phyloP scores from a whole-genome alignment of 2,329 filamentous ascomycete species.

The Intubia oerlemansii region DNA sequence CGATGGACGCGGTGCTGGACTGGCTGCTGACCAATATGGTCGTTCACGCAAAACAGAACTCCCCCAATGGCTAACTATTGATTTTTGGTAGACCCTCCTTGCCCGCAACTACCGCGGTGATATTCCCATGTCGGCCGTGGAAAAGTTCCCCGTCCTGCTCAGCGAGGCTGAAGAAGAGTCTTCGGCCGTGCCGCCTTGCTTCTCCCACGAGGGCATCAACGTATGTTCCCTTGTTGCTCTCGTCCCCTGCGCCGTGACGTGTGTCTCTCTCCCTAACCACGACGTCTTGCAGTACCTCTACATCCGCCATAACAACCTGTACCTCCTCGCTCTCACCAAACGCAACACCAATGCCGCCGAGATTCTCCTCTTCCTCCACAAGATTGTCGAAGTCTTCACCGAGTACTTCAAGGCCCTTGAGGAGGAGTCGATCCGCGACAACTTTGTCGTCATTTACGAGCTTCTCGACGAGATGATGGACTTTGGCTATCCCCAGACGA shows the following conservation, averaged over 20 bases:
- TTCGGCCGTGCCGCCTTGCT: slow-evolving; percentile 89
- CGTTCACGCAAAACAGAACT: too few relatives aligned
- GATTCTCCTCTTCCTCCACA: slow-evolving; percentile 93
- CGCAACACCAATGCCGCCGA: slow-evolving; percentile 98
- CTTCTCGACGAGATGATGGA: slow-evolving; percentile 99
- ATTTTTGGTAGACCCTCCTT: slow-evolving; percentile 57
- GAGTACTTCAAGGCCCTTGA: slow-evolving; percentile 99
- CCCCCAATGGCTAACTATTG: neutral
- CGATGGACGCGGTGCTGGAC: too few relatives aligned
- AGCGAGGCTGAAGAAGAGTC: slow-evolving; percentile 99
- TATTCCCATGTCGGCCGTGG: slow-evolving; percentile 96
- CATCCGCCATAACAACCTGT: slow-evolving; percentile 97
- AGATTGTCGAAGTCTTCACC: slow-evolving; percentile 95
- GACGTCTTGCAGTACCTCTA: too few relatives aligned
- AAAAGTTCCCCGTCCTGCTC: slow-evolving; percentile 89
- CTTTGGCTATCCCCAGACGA: slow-evolving; percentile 97
- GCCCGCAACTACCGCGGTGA: slow-evolving; percentile 97
- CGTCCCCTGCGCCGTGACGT: too few relatives aligned
- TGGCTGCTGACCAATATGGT: neutral
- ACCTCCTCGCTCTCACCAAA: slow-evolving; percentile 92
- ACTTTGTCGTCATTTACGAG: slow-evolving; percentile 99
- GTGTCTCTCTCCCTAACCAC: too few relatives aligned
- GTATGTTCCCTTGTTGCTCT: too few relatives aligned
- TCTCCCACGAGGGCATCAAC: slow-evolving; percentile 97
- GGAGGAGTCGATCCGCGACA: slow-evolving; percentile 96